Conservation (phyloP, 805 yeast species). For the Wickerhamia fluorescens region DNA sequence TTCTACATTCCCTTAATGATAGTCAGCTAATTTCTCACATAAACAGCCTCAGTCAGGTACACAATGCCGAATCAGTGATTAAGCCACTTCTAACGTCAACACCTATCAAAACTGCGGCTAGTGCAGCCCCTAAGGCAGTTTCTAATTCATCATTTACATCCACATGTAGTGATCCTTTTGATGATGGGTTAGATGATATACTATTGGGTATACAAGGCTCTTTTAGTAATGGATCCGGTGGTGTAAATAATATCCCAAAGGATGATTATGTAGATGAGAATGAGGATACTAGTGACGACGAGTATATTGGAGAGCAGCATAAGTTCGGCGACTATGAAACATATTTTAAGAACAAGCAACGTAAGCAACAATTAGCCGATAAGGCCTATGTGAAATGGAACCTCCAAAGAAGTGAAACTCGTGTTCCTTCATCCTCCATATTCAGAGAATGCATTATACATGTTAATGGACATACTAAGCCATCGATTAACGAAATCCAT, state of each 20-base stretch:
- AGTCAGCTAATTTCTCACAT: too few species aligned
- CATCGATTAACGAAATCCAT: constrained; percentile 69
- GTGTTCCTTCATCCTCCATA: constrained; percentile 21
- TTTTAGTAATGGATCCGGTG: background rate
- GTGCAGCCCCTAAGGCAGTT: too few species aligned
- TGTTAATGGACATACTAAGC: constrained; percentile 86
- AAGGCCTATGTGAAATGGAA: constrained; percentile 46
- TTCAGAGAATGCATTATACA: constrained; percentile 61
- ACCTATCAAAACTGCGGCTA: too few species aligned
- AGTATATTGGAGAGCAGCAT: constrained; percentile 26
- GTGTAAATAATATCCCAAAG: too few species aligned
- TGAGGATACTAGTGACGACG: constrained; percentile 15
- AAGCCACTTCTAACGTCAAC: too few species aligned
- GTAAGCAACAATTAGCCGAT: constrained; percentile 57
- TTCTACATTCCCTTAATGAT: too few species aligned
- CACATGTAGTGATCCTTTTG: constrained; percentile 17
- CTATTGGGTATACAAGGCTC: constrained; percentile 6
- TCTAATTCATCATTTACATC: constrained; percentile 9
- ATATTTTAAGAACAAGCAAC: constrained; percentile 55
- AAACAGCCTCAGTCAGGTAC: too few species aligned
- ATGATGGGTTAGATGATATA: constrained; percentile 17
- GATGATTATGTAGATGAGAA: constrained; percentile 4
- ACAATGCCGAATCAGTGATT: too few species aligned
- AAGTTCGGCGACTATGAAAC: constrained; percentile 62
- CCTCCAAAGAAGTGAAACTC: constrained; percentile 18